Conservation (phyloP, 1,284 basidiomycete species). For the Meira miltonrushii region DNA sequence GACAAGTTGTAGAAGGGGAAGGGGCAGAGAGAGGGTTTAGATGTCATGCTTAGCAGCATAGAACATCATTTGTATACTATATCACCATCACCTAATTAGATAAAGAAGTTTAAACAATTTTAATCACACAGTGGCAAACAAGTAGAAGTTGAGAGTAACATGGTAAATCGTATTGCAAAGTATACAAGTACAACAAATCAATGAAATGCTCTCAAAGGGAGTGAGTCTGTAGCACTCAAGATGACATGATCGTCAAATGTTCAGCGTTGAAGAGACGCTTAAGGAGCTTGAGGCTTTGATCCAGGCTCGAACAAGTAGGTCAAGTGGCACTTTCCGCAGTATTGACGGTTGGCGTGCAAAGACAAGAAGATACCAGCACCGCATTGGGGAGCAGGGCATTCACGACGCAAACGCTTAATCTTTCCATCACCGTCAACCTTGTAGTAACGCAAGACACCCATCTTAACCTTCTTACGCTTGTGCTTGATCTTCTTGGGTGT, state of each 20-base stretch:
- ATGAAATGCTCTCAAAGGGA: too few species aligned
- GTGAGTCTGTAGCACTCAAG: too few species aligned
- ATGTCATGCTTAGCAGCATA: too few species aligned
- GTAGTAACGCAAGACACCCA: slow-evolving; percentile 98
- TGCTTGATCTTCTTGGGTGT: slow-evolving; percentile 99
- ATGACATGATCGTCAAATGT: too few species aligned
- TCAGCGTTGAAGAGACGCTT: slow-evolving; percentile 10
- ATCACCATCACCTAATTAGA: too few species aligned
- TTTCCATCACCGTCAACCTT: slow-evolving; percentile 98
- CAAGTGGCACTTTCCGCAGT: slow-evolving; percentile 53
- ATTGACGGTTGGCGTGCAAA: slow-evolving; percentile 52
- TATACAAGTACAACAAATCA: too few species aligned
- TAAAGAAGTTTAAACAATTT: too few species aligned
- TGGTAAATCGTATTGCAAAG: too few species aligned
- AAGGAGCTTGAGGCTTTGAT: slow-evolving; percentile 42
- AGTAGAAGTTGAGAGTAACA: too few species aligned
- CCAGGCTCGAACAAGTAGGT: slow-evolving; percentile 52
- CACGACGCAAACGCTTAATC: slow-evolving; percentile 96
- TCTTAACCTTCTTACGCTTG: slow-evolving; percentile 99
- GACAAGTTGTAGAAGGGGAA: neutral
- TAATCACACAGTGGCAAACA: too few species aligned
- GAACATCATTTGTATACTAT: too few species aligned
- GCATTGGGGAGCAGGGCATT: slow-evolving; percentile 65
- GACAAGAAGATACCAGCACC: slow-evolving; percentile 51
- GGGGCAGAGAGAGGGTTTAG: neutral